Conservation (phyloP, 257 asterid genomes). For the Solanum pinnatisectum region DNA sequence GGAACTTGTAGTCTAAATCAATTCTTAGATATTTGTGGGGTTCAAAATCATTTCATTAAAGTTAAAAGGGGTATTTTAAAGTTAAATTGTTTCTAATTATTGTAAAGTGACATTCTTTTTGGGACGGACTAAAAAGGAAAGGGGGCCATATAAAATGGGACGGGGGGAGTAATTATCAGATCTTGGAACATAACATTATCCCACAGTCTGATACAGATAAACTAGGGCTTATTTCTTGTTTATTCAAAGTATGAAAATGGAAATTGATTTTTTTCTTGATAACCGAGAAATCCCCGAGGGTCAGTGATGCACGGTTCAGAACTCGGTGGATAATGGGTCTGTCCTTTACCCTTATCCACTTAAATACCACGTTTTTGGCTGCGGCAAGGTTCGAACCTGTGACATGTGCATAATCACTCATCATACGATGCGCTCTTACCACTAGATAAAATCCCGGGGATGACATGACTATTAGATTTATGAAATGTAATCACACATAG, state of each 20-base stretch:
- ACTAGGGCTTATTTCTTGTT: not conserved
- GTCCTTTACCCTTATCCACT: not conserved
- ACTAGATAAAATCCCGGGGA: not conserved
- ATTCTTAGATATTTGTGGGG: not conserved
- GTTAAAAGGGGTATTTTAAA: not conserved
- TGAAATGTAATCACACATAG: not conserved
- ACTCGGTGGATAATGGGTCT: not conserved
- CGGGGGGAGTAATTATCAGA: not conserved
- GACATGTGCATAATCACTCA: not conserved
- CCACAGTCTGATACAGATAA: not conserved
- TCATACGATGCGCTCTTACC: not conserved
- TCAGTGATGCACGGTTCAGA: not conserved
- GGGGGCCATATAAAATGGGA: not conserved
- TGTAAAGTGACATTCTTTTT: not conserved
- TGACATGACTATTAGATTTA: not conserved
- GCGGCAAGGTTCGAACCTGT: not conserved
- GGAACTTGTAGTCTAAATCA: not conserved
- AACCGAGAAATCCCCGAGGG: not conserved
- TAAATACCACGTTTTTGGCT: not conserved
- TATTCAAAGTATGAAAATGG: not conserved
- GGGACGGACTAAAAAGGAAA: not conserved
- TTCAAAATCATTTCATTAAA: not conserved
- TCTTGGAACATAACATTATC: not conserved
- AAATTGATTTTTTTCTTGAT: not conserved
- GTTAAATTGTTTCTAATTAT: not conserved